A percentile compares a stretch with the other conserved stretches of the same genome.
Evolutionary conservation across 202 grass and related monocot species (phyloP).

Genomic region (Carex arenaria): DNA sequence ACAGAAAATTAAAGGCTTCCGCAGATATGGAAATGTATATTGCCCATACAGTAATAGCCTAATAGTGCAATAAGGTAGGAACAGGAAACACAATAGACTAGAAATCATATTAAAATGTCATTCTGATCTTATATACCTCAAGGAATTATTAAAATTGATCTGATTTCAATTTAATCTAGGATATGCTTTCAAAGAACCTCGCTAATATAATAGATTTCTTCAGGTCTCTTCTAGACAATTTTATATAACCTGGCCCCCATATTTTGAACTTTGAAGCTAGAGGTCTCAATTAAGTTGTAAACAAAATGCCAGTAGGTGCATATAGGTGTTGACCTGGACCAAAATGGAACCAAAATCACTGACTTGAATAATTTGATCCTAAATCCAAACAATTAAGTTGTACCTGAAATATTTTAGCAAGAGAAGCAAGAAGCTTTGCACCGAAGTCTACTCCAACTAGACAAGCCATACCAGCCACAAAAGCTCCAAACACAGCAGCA

Average conservation of each 20-base stretch:
- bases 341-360: neutral
- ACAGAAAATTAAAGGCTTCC: slow-evolving; percentile 12
- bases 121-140: neutral
- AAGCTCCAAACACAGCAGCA: slow-evolving; percentile 83
- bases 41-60: neutral
- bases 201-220: neutral
- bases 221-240: neutral
- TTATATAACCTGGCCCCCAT: neutral
- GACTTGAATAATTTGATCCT: neutral
- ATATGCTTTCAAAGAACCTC: neutral
- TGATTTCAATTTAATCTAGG: neutral
- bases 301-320: neutral
- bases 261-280: neutral
- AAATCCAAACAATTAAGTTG: slow-evolving; percentile 8
- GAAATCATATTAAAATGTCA: neutral
- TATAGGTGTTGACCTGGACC: neutral
- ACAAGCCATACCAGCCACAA: slow-evolving; percentile 89
- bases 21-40: slow-evolving; percentile 2
- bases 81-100: neutral
- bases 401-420: slow-evolving; percentile 84
- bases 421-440: slow-evolving; percentile 72
- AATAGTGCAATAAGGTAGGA: neutral
- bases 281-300: neutral
- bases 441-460: slow-evolving; percentile 86
- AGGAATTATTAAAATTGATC: neutral